Conservation (phyloP, 2,329 filamentous ascomycete genomes). For the Akanthomyces lecanii region DNA sequence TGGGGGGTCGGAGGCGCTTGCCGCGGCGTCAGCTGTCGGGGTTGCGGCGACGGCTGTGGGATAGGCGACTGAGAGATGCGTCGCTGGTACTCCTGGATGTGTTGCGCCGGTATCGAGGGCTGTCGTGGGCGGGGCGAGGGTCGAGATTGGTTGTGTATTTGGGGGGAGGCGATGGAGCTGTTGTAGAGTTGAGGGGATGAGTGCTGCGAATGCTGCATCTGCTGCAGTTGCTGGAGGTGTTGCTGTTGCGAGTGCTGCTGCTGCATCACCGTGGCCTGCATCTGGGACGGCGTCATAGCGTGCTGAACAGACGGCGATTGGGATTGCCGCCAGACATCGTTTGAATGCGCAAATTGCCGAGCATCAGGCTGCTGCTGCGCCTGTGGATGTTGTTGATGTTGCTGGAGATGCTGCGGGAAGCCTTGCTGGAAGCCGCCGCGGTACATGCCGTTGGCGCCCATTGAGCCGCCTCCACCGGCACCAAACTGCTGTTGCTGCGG, state of each 20-base stretch:
- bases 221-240: conserved; percentile 27
- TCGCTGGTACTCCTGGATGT: conserved; percentile 20
- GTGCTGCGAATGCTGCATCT: conserved; percentile 29
- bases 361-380: conserved; percentile 1
- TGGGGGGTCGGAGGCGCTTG: conserved; percentile 8
- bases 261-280: conserved; percentile 20
- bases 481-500: conserved; percentile 19
- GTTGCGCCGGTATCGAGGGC: conserved; percentile 13
- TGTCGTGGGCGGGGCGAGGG: conserved; percentile 19
- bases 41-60: conserved; percentile 16
- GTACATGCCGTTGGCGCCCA: background rate
- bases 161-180: conserved; percentile 5
- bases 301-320: conserved; percentile 11
- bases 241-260: conserved; percentile 22
- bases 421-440: background rate
- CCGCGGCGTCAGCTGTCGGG: conserved; percentile 12
- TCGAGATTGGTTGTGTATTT: conserved; percentile 21
- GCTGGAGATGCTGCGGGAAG: conserved; percentile 12
- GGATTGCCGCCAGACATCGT: conserved; percentile 13
- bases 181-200: conserved; percentile 20
- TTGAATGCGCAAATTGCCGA: conserved; percentile 6
- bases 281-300: conserved; percentile 25
- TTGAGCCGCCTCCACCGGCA: background rate
- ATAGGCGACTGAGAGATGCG: conserved; percentile 13
- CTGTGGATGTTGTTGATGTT: conserved; percentile 10